Conservation (phyloP, 2,329 filamentous ascomycete species). For the Nemania sp. region DNA sequence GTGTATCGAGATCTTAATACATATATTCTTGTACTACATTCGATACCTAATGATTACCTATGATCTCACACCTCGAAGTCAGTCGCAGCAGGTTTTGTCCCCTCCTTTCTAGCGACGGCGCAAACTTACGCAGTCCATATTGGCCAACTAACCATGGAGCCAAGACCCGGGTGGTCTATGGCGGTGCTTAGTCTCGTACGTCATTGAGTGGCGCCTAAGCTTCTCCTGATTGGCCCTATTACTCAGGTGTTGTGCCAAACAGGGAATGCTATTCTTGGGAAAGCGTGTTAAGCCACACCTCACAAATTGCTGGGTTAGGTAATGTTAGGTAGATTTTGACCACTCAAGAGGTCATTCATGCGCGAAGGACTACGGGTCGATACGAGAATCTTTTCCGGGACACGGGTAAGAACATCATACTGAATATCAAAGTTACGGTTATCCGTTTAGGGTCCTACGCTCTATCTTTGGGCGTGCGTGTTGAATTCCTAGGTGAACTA, state of each 20-base stretch:
- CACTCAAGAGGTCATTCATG: too few relatives aligned
- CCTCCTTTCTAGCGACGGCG: constrained; percentile 6
- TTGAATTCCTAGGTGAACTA: too few relatives aligned
- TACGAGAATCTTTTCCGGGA: too few relatives aligned
- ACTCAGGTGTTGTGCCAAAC: constrained; percentile 17
- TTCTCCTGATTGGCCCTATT: constrained; percentile 30
- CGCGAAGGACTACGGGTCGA: too few relatives aligned
- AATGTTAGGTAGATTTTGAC: background rate
- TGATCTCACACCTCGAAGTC: constrained; percentile 35
- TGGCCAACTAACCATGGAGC: background rate
- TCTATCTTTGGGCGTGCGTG: too few relatives aligned
- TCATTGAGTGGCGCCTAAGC: constrained; percentile 17
- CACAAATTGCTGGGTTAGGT: background rate
- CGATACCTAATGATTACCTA: constrained; percentile 16
- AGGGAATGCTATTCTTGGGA: constrained; percentile 30
- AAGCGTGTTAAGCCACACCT: constrained; percentile 32
- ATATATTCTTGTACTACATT: constrained; percentile 12
- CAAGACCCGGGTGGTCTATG: constrained; percentile 1
- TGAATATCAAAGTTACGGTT: too few relatives aligned
- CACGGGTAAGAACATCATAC: too few relatives aligned
- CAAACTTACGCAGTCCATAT: constrained; percentile 5
- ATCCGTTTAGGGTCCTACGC: too few relatives aligned
- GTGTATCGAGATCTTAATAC: background rate
- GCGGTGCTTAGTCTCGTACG: constrained; percentile 24
- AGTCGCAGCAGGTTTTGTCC: constrained; percentile 26